Evolutionary conservation across 805 yeast species (phyloP).

Genomic region (Wickerhamiella nectarea): DNA sequence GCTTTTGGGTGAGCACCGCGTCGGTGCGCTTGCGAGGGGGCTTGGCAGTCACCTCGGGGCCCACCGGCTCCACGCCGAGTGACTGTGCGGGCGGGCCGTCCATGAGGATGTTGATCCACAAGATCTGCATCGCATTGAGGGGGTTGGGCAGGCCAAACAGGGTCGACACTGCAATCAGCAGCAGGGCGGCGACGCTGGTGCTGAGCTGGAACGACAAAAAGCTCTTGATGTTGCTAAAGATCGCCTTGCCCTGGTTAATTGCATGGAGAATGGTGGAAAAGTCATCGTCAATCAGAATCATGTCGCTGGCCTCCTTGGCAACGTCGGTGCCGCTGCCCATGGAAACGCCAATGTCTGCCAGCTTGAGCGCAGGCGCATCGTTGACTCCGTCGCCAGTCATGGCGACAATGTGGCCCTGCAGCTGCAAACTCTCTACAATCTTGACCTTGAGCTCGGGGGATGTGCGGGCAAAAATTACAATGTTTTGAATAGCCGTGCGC

Average conservation of each 20-base stretch:
- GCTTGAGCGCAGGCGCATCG: constrained; percentile 94
- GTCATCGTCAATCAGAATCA: constrained; percentile 95
- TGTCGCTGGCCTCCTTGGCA: constrained; percentile 96
- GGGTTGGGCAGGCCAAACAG: constrained; percentile 84
- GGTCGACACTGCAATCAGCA: constrained; percentile 77
- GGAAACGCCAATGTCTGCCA: constrained; percentile 91
- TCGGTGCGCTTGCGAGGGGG: constrained; percentile 92
- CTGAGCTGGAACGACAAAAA: constrained; percentile 91
- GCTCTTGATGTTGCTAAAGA: constrained; percentile 87
- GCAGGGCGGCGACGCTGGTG: constrained; percentile 87
- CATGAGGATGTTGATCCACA: constrained; percentile 96
- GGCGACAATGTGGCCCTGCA: constrained; percentile 86
- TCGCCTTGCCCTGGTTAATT: constrained; percentile 95
- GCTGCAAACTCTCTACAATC: constrained; percentile 37
- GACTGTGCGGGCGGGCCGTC: constrained; percentile 99
- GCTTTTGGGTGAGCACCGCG: constrained; percentile 57
- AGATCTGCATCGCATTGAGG: constrained; percentile 92
- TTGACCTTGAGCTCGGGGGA: constrained; percentile 40
- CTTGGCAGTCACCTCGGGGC: constrained; percentile 83
- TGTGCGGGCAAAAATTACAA: constrained; percentile 38
- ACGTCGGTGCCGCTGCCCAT: constrained; percentile 92
- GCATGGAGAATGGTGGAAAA: constrained; percentile 88
- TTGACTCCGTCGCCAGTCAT: constrained; percentile 99
- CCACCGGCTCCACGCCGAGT: constrained; percentile 94
- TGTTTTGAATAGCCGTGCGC: constrained; percentile 62